phyloP scores from a whole-genome alignment of 176 grass and related monocot genomes.

The Hordeum vulgare region MorexV3_pseudomolecules_assembly NC_058520.1:602989942-602990441 shows the following conservation, averaged over 20 bases:
- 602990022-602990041: constrained; percentile 86
- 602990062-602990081: constrained; percentile 98
- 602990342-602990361: constrained; percentile 37
- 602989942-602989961: constrained; percentile 89
- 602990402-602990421: too few species aligned
- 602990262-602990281: constrained; percentile 50
- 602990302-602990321: neutral
- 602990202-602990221: constrained; percentile 53
- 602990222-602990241: neutral
- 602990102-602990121: constrained; percentile 95
- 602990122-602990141: constrained; percentile 95
- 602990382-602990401: too few species aligned
- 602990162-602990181: constrained; percentile 92
- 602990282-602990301: constrained; percentile 55
- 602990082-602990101: constrained; percentile 96
- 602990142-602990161: constrained; percentile 99
- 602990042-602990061: constrained; percentile 85
- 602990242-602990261: neutral
- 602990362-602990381: neutral
- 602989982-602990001: neutral
- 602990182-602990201: constrained; percentile 90
- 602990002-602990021: neutral
- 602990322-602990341: constrained; percentile 7
- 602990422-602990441: too few species aligned
- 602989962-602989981: neutral